Evolutionary conservation across 192 early-diverging fungal species (phyloP).

Genomic region (Powellomyces hirtus): DNA sequence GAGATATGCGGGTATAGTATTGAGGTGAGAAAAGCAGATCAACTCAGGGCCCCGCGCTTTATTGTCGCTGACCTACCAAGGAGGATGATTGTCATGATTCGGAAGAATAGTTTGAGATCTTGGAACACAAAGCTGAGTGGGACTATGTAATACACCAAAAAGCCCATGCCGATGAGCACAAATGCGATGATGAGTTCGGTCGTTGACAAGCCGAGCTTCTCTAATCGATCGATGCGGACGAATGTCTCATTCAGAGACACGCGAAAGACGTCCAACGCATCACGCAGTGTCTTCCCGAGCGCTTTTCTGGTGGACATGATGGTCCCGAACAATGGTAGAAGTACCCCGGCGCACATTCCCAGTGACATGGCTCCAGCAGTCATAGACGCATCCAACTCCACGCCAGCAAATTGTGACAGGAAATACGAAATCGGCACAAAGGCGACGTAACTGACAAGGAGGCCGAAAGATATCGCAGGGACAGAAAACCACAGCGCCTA

Average conservation of each 20-base stretch:
- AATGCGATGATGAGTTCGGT: slow-evolving; percentile 20
- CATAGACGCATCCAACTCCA: background rate
- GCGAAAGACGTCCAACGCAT: slow-evolving; percentile 37
- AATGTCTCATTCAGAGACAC: slow-evolving; percentile 15
- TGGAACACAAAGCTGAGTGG: slow-evolving; percentile 29
- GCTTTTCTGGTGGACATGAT: slow-evolving; percentile 26
- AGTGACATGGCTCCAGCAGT: slow-evolving; percentile 13
- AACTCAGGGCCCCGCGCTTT: background rate
- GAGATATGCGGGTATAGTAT: background rate
- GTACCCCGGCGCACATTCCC: slow-evolving; percentile 19
- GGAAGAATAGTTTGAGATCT: slow-evolving; percentile 28
- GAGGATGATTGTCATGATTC: slow-evolving; percentile 34
- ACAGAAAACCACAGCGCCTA: slow-evolving; percentile 25
- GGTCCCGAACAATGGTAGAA: slow-evolving; percentile 29
- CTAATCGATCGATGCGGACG: slow-evolving; percentile 20
- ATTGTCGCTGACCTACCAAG: slow-evolving; percentile 31
- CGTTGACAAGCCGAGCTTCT: slow-evolving; percentile 21
- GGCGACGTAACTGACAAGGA: slow-evolving; percentile 22
- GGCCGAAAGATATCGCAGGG: slow-evolving; percentile 27
- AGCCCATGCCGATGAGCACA: slow-evolving; percentile 30
- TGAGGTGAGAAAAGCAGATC: background rate
- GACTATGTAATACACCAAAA: slow-evolving; percentile 34
- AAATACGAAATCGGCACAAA: slow-evolving; percentile 24
- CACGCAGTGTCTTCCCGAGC: slow-evolving; percentile 29
- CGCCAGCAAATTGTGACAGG: slow-evolving; percentile 18